phyloP scores from a whole-genome alignment of 2,329 filamentous ascomycete species.

The Clonostachys byssicola region DNA sequence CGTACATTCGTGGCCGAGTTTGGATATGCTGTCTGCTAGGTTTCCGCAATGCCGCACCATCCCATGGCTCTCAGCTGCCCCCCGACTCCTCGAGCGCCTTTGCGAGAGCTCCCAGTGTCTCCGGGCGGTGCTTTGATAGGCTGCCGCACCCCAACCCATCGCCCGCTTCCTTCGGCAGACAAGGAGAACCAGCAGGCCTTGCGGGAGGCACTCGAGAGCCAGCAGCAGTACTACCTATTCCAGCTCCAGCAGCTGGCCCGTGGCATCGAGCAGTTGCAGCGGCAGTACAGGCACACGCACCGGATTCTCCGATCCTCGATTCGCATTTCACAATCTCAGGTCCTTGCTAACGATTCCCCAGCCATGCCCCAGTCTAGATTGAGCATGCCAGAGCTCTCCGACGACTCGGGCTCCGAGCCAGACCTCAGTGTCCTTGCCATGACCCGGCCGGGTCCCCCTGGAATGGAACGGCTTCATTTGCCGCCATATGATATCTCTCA shows the following conservation, averaged over 20 bases:
- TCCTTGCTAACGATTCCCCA: background rate
- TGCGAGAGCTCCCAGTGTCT: slow-evolving; percentile 16
- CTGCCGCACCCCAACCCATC: slow-evolving; percentile 10
- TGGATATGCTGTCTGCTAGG: too few relatives aligned
- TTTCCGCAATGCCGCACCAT: too few relatives aligned
- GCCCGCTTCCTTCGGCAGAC: slow-evolving; percentile 15
- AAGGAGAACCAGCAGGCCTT: slow-evolving; percentile 18
- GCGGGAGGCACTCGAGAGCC: slow-evolving; percentile 7
- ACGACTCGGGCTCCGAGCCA: slow-evolving; percentile 28
- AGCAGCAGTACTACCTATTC: slow-evolving; percentile 4
- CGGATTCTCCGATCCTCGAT: background rate
- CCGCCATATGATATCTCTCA: slow-evolving; percentile 7
- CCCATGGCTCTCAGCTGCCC: too few relatives aligned
- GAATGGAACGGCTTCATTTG: slow-evolving; percentile 9
- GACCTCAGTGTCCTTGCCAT: slow-evolving; percentile 29
- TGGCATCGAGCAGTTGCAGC: background rate
- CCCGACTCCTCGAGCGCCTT: slow-evolving; percentile 13
- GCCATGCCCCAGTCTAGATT: slow-evolving; percentile 19
- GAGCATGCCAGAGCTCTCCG: slow-evolving; percentile 26
- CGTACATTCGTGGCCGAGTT: too few relatives aligned
- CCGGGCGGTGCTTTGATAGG: slow-evolving; percentile 11
- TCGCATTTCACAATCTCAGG: background rate
- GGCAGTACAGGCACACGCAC: background rate
- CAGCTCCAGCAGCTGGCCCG: slow-evolving; percentile 4
- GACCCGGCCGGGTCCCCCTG: slow-evolving; percentile 2